phyloP scores from a whole-genome alignment of 768 basidiomycete species.

The Filobasidium wieringae region DNA sequence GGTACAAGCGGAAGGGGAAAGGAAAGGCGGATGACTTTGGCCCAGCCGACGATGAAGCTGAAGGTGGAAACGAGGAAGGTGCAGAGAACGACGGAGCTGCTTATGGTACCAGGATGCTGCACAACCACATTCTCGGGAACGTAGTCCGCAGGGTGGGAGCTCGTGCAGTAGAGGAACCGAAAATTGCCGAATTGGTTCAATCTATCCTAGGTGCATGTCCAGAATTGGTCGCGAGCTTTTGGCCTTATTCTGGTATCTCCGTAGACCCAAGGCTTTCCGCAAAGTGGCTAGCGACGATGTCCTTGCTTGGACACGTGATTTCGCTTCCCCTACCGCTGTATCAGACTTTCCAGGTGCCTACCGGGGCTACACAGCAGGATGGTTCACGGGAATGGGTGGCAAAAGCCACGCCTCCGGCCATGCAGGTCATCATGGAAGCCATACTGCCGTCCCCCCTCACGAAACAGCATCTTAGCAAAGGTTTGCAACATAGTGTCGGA shows the following conservation, averaged over 20 bases:
- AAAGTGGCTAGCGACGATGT: slow-evolving; percentile 74
- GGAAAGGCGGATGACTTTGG: slow-evolving; percentile 18
- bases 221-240: slow-evolving; percentile 56
- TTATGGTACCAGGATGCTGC: slow-evolving; percentile 24
- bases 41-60: slow-evolving; percentile 36
- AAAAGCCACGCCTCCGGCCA: slow-evolving; percentile 62
- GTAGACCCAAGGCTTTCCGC: slow-evolving; percentile 31
- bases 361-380: background rate
- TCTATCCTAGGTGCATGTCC: slow-evolving; percentile 73
- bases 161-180: slow-evolving; percentile 76
- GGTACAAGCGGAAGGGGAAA: slow-evolving; percentile 62
- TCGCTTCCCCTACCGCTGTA: slow-evolving; percentile 58
- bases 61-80: slow-evolving; percentile 25
- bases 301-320: slow-evolving; percentile 66
- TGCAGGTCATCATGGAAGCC: slow-evolving; percentile 60
- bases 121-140: slow-evolving; percentile 73
- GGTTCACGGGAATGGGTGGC: slow-evolving; percentile 41
- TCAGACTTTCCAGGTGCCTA: slow-evolving; percentile 46
- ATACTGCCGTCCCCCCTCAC: slow-evolving; percentile 62
- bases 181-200: slow-evolving; percentile 71
- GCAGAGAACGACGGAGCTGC: slow-evolving; percentile 38
- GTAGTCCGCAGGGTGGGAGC: slow-evolving; percentile 51
- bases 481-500: slow-evolving; percentile 56
- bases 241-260: slow-evolving; percentile 35
- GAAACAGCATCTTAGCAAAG: slow-evolving; percentile 66